Evolutionary conservation across 1,284 basidiomycete species (phyloP).

Genomic region (Cerioporus squamosus): DNA sequence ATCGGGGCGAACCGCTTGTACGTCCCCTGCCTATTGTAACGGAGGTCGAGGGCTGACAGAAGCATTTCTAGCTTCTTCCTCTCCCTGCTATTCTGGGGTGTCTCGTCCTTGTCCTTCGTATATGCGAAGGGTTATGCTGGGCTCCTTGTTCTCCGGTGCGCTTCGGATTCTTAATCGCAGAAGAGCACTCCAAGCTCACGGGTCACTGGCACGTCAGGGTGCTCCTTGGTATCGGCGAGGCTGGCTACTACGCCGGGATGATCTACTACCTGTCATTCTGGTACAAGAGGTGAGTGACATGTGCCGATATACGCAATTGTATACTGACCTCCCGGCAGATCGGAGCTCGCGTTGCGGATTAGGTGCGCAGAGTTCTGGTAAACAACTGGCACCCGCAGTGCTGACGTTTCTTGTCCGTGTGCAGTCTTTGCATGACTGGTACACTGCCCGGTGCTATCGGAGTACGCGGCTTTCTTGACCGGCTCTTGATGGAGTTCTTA

Average conservation of each 20-base stretch:
- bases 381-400: no score
- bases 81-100: constrained; percentile 54
- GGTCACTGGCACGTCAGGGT: constrained; percentile 23
- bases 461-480: constrained; percentile 27
- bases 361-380: no score
- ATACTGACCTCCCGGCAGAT: constrained; percentile 33
- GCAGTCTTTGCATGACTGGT: constrained; percentile 56
- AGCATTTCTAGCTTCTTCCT: constrained; percentile 51
- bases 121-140: constrained; percentile 57
- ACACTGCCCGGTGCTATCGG: constrained; percentile 58
- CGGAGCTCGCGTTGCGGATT: constrained; percentile 58
- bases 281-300: constrained; percentile 31
- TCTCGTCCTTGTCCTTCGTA: constrained; percentile 53
- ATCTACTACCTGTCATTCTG: constrained; percentile 63
- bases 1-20: constrained; percentile 64
- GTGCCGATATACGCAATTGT: no score
- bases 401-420: no score
- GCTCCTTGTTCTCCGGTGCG: constrained; percentile 49
- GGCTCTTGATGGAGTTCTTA: no score
- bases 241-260: constrained; percentile 59
- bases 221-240: constrained; percentile 52
- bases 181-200: no score
- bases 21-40: constrained; percentile 13
- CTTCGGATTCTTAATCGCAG: no score
- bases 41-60: neutral